Conservation (phyloP, 2,329 filamentous ascomycete genomes). For the Thermothelomyces thermophilus region DNA sequence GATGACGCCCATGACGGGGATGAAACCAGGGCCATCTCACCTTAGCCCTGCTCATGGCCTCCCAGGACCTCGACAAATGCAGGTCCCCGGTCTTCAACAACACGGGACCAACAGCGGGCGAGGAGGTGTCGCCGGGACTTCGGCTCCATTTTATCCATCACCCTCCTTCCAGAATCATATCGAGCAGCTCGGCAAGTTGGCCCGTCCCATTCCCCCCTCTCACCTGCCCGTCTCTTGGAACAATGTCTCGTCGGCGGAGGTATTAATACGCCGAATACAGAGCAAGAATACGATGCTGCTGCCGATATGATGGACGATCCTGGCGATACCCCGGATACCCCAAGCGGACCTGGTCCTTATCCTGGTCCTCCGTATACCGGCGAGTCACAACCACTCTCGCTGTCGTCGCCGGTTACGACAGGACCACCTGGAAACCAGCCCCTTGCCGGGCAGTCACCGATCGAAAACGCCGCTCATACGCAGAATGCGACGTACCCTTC, state of each 20-base stretch:
- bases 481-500: constrained; percentile 62
- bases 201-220: constrained; percentile 41
- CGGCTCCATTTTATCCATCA: constrained; percentile 66
- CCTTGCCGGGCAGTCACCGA: constrained; percentile 30
- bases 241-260: constrained; percentile 62
- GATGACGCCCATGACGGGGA: constrained; percentile 31
- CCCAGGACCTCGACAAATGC: constrained; percentile 31
- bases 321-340: constrained; percentile 55
- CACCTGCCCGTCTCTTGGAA: constrained; percentile 41
- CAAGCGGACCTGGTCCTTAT: constrained; percentile 60
- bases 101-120: constrained; percentile 24
- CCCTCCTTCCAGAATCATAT: constrained; percentile 86
- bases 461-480: constrained; percentile 33
- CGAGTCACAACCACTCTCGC: constrained; percentile 35
- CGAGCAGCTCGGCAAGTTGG: constrained; percentile 85
- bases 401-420: constrained; percentile 35
- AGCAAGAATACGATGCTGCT: constrained; percentile 94
- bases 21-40: constrained; percentile 36
- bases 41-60: constrained; percentile 27
- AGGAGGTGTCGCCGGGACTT: constrained; percentile 33
- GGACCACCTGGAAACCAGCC: constrained; percentile 33
- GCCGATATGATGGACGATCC: constrained; percentile 82
- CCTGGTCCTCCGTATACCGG: constrained; percentile 47
- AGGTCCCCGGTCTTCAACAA: constrained; percentile 28
- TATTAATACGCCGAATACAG: constrained; percentile 62